Base-by-base conservation (phyloP, 306 rosid species). In the Delonix regia region DNA sequence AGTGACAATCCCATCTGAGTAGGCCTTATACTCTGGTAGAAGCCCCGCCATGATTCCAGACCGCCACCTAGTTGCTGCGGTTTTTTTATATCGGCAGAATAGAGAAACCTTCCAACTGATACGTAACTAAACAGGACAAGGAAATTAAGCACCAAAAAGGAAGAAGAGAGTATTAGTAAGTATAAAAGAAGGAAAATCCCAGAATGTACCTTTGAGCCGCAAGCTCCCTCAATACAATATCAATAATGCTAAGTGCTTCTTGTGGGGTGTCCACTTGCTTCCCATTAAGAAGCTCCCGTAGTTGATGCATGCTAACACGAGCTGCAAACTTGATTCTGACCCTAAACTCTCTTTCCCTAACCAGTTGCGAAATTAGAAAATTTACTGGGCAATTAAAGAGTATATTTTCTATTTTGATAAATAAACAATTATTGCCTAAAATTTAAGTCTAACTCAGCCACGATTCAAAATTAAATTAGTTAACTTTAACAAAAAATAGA, bases 1-100 rank as follows among this genome's bases (percentile, higher is more conserved):
- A 86, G 87, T 3, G 89, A 86, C 53, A 86, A 39, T 36, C 89
- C 89, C 89, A 86, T 86, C 57, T 86, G 89, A 69, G 85, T 86
- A 69, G 87, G 89, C 71, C 89, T 86, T 77, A 86, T 86, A 60
- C 86, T 86, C 67, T 86, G 89, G 53, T 86, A 83, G 73, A 86
- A 86, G 67, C 89, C 89, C 3, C 89, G 83, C 89, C 87, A 86
- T 78, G 87, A 86, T 60, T 86, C 87, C 30, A 86, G 30, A 16
- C 89, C 89, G 34, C 87, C 87, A 44, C 89, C 87, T 22, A 86
- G 76, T 5, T 71, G 79, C 62, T 86, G 83, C 4, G 87, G 85
- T 39, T 81, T 81, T 57, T 86, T 83, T 10, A 86, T 68, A 44
- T 85, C 78, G n/a, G 81, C 83, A 77, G 88, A 85, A 73, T 73